Evolutionary conservation across 306 rosid genomes (phyloP), one percentile per base, ranked within the genome.

Genomic region (Echinosophora koreensis): DNA sequence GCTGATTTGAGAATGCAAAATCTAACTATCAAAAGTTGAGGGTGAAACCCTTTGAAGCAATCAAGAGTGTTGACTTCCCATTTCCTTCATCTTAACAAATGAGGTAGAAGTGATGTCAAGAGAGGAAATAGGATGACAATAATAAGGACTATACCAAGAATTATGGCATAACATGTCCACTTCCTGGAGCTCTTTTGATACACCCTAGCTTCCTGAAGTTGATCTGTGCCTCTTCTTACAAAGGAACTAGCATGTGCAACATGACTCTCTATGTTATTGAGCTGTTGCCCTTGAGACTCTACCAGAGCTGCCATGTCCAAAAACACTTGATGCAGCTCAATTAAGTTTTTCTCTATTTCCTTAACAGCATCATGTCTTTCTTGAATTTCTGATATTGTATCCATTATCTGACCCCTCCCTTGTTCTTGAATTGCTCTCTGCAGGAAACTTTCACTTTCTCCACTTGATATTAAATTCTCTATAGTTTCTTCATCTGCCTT

Each of bases 271-370:
- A 93, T 91, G 83, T 90, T 93, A 16, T 91, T 91, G 3, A 93
- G 84, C 47, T 91, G 97, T 70, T 93, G 96, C 1, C 98, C 98
- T 71, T 93, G 98, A 0, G 98, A 85, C 51, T 91, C 93, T 0
- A 93, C 98, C 13, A 93, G 52, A 15, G 97, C 96, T 0, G 98
- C 98, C 98, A 93, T 93, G 86, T 93, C 98, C 81, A 93, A 39
- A 73, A 93, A 93, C 0, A 93, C 87, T 62, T 93, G 98, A 60
- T 93, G 98, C 37, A 93, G 76, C 76, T 93, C 98, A 14, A 91
- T 77, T 83, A 93, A 74, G 54, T 90, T 93, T 82, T 84, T 89
- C 91, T 93, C 98, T 4, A 93, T 93, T 79, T 93, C 98, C 83
- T 90, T 91, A 8, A 93, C 98, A 7, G 98, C 87, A 70, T 88